Base-by-base conservation (phyloP, 2,329 filamentous ascomycete genomes). In the Fonsecaea erecta region DNA sequence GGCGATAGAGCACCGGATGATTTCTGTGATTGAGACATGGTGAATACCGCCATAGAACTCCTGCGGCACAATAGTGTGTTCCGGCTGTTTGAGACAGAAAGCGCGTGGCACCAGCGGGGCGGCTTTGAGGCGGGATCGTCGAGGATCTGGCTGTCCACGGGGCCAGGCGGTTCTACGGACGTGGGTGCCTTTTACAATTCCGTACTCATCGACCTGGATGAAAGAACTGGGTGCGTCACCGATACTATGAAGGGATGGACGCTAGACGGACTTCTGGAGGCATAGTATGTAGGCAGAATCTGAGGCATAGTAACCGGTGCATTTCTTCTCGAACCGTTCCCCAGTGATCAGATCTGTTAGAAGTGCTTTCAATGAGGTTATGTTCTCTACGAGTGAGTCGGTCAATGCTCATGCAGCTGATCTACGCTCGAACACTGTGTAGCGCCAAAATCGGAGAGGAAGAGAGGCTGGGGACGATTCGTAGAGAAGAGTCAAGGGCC, bases 251-350 rank as follows among this genome's bases (percentile, higher is more conserved):
- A 30, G 3, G 34, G 34, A 37, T 37, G 34, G 34, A 37, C 14
- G 2, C 8, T 37, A 11, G 34, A 37, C 34, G 34, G 34, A 37
- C 34, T 37, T 37, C 34, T 37, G 7, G 34, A 37, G 34, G 34
- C 34, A 14, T 37, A 37, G 34, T 2, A 37, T 37, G 9, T 11
- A 54, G 7, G 26, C 32, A 54, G 26, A 54, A 62, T 34, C 67
- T 73, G n/a, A n/a, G n/a, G n/a, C n/a, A n/a, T n/a, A n/a, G n/a
- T n/a, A n/a, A n/a, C n/a, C n/a, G n/a, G n/a, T n/a, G n/a, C n/a
- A n/a, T n/a, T n/a, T n/a, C n/a, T n/a, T n/a, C n/a, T n/a, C n/a
- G n/a, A n/a, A n/a, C n/a, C n/a, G n/a, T n/a, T n/a, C n/a, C n/a
- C n/a, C n/a, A n/a, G n/a, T n/a, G n/a, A n/a, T n/a, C n/a, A n/a